Evolutionary conservation across 164 flowering plant species (phyloP), one percentile per base, ranked within the genome.

Genomic region (Magnolia kwangsiensis): DNA sequence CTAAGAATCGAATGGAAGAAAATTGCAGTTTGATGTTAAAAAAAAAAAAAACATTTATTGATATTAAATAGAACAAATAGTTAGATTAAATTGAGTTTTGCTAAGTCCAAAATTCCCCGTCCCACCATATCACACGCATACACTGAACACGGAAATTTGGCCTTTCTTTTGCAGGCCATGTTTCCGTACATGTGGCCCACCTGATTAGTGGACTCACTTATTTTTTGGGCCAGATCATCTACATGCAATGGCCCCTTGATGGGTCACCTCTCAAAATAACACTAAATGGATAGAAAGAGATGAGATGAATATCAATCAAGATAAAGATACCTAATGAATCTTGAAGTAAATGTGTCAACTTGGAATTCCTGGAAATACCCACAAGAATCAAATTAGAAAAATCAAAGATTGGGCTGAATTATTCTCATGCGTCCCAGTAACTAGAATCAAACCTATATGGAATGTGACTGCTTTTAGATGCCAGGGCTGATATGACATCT

Each of bases 321-420:
- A 27, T 3, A 16, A 59, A 23, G 19, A 81, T 87, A 90, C 95
- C 95, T 81, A 91, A 80, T 69, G 98, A 94, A 81, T 94, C 98
- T 74, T 94, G 98, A 72, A 94, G 97, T 50, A 94, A 55, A 83
- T 94, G 98, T 61, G 98, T 94, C 83, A 94, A 81, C 85, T 94
- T 94, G 10, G 98, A 94, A 82, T 94, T 94, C 89, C 98, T 93
- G 89, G 45, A 77, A 50, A 74, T 65, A 13, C 18, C 50, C 64
- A 55, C 72, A 51, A 14, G 27, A 51, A 67, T 10, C 27, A 8
- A 64, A 73, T 82, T 71, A 79, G 78, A 27, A 61, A 5, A 37
- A 37, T 72, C 55, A 21, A 63, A 5, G 29, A 51, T 65, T 67
- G 65, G 51, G 19, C 8, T 66, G 0, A 77, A 73, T 29, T 31